These are phyloP conservation scores for Naganishia onofrii DNA, from an alignment of 768 basidiomycete species.

Conservation along the genomic window DNA sequence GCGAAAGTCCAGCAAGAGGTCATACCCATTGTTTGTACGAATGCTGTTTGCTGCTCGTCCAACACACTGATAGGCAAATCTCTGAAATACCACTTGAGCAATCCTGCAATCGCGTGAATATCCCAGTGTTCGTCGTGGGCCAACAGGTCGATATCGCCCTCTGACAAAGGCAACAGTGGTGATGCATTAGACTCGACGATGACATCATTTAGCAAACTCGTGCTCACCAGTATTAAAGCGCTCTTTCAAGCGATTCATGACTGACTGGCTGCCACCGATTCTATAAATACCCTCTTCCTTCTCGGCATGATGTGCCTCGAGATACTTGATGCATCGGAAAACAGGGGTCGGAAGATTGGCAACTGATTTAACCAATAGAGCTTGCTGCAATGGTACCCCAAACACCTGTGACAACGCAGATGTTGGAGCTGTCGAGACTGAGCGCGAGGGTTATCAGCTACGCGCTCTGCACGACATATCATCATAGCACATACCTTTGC, in stretches of 20 bases:
- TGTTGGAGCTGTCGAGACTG: constrained; percentile 23
- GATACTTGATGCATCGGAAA: constrained; percentile 90
- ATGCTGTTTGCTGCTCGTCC: constrained; percentile 76
- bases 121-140: constrained; percentile 91
- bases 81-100: constrained; percentile 88
- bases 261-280: constrained; percentile 87
- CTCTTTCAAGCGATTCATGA: constrained; percentile 89
- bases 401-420: constrained; percentile 66
- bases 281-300: constrained; percentile 98
- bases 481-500: constrained; percentile 52
- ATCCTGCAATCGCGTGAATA: constrained; percentile 92
- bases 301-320: constrained; percentile 89
- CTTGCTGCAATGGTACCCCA: constrained; percentile 79
- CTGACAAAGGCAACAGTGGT: constrained; percentile 54
- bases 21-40: constrained; percentile 88
- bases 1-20: not conserved
- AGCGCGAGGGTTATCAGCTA: not conserved
- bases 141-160: constrained; percentile 92
- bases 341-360: constrained; percentile 89
- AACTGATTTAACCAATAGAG: constrained; percentile 82
- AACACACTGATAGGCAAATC: constrained; percentile 94
- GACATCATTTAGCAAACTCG: not conserved
- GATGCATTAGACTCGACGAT: not conserved
- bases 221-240: constrained; percentile 80
- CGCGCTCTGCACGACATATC: not conserved